Evolutionary conservation across 1,139 yeast species (phyloP).

Genomic region (Protomyces lactucae-debilis): DNA sequence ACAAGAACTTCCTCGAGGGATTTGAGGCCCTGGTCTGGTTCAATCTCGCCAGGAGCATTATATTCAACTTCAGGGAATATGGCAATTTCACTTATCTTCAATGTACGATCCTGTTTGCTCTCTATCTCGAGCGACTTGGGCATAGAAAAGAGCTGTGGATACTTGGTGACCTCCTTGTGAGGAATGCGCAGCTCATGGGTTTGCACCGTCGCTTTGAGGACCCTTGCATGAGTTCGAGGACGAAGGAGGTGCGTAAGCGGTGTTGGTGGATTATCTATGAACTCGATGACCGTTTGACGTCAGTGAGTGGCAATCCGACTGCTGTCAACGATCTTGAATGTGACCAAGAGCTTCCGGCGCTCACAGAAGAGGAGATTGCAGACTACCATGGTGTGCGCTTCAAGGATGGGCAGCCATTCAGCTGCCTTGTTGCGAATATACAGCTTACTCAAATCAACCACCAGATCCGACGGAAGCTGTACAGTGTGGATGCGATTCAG

Average conservation of each 20-base stretch:
- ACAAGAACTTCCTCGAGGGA: no score
- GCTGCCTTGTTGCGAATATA: not conserved
- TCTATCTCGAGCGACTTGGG: no score
- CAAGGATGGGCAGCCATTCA: conserved; percentile 5
- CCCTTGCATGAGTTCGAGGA: no score
- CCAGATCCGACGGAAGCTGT: conserved; percentile 36
- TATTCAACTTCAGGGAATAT: no score
- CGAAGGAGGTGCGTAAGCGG: conserved; percentile 34
- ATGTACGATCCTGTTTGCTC: no score
- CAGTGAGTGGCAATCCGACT: conserved; percentile 60
- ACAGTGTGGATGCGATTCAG: conserved; percentile 36
- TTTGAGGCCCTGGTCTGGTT: no score
- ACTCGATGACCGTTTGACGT: conserved; percentile 52
- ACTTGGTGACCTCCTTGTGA: no score
- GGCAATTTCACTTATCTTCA: no score
- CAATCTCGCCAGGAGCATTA: no score
- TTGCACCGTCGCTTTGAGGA: no score
- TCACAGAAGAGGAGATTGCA: not conserved
- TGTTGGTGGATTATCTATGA: conserved; percentile 57
- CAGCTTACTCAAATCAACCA: conserved; percentile 28
- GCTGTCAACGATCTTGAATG: conserved; percentile 48
- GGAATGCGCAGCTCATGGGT: no score
- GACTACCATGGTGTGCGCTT: not conserved
- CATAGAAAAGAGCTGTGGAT: no score
- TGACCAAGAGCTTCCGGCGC: conserved; percentile 30